These are phyloP conservation scores for Hyaloraphidium curvatum DNA, from an alignment of 192 early-diverging fungal species.

Conservation along the genomic window DNA sequence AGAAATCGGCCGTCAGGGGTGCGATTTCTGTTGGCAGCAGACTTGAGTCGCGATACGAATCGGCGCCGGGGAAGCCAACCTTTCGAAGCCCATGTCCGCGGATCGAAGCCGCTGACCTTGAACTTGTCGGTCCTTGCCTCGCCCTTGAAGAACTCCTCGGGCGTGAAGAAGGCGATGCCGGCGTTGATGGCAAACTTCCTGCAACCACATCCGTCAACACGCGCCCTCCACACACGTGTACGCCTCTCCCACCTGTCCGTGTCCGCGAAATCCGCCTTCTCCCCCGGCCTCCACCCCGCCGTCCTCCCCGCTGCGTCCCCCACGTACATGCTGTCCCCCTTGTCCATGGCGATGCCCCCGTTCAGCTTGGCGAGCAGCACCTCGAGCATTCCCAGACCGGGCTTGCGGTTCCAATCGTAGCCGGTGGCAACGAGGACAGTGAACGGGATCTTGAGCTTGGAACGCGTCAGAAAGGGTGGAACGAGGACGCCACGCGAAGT, in stretches of 20 bases:
- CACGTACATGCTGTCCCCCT: conserved; percentile 48
- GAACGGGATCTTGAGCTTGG: conserved; percentile 32
- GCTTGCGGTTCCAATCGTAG: conserved; percentile 54
- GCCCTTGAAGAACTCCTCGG: conserved; percentile 55
- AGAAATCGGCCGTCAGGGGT: too few species aligned
- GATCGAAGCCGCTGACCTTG: too few species aligned
- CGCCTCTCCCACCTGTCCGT: conserved; percentile 31
- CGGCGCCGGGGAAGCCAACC: background rate
- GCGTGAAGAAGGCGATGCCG: conserved; percentile 53
- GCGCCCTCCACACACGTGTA: background rate
- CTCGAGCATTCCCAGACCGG: conserved; percentile 50
- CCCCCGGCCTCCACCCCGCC: conserved; percentile 33
- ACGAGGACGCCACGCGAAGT: conserved; percentile 5
- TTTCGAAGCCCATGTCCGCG: too few species aligned
- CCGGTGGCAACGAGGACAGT: conserved; percentile 46
- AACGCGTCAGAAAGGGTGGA: background rate
- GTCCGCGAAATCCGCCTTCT: conserved; percentile 56
- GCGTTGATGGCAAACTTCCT: conserved; percentile 64
- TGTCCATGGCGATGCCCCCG: conserved; percentile 28
- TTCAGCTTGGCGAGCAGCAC: conserved; percentile 20
- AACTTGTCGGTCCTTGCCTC: background rate
- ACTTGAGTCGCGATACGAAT: conserved; percentile 4
- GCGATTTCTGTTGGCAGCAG: too few species aligned
- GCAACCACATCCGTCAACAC: background rate
- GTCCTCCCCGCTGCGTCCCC: conserved; percentile 86